Base-by-base conservation (phyloP, 768 basidiomycete genomes). In the Kwoniella sp. region DNA sequence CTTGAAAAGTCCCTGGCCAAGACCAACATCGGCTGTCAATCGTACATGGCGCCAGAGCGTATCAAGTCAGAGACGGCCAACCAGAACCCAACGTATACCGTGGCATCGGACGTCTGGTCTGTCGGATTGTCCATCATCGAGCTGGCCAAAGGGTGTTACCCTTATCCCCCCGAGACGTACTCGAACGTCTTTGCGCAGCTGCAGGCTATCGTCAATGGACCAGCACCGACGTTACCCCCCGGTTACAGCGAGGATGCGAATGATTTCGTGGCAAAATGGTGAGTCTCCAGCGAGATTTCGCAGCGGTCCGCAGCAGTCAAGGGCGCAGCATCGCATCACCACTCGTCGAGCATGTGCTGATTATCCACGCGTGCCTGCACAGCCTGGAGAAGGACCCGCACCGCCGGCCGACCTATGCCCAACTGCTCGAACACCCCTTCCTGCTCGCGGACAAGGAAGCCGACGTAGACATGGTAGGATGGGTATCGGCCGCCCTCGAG, bases 31-130 rank as follows among this genome's bases (percentile, higher is more conserved):
- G 95, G 95, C 6, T 99, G 95, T 71, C 95, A 99, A 73, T 86
- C 84, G 56, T 99, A 99, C 75, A 98, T 99, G 91, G 93, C 93
- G 88, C 95, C 93, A 32, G 93, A 99, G 70, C 85, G 95, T 25
- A 98, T 99, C 69, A 86, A 88, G 69, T 91, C 92, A 49, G 92
- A 95, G 75, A 89, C 88, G 0, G 84, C 84, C 66, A 86, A 87
- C 67, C 84, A 86, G 50, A 77, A 86, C 41, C 84, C 86, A 27
- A 88, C 90, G 3, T 99, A 99, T 76, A 91, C 91, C 17, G 91
- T 96, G 48, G 87, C 91, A 5, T 92, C 91, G 9, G 95, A 99
- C 69, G 87, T 99, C 12, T 99, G 74, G 93, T 95, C 91, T 6
- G 82, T 96, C 19, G 93, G 93, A 11, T 79, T 98, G 37, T 86